Evolutionary conservation across 169 alveolate genomes (phyloP), one percentile per base, ranked within the genome.

Genomic region (Plasmodium fragile): DNA sequence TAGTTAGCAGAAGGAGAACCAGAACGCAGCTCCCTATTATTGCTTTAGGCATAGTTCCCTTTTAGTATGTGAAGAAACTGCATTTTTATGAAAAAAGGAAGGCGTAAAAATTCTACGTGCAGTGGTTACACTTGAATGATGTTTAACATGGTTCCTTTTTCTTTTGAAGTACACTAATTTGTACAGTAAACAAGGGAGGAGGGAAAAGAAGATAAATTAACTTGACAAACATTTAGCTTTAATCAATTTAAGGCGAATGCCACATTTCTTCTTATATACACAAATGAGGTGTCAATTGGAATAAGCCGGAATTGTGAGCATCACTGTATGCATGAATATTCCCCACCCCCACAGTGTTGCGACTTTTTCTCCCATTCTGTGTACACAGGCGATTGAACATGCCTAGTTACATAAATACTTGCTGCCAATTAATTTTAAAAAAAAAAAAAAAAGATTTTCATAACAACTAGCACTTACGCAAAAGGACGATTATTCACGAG

Each of bases 41-140:
- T 55, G 45, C 18, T 25, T 78, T 87, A 75, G 93, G 85, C 93
- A 85, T 85, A 85, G 83, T 85, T 85, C 55, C 80, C 22, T 53
- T 81, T 52, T 22, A 8, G 77, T 85, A 39, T 82, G 52, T 41
- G 75, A 65, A 70, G 39, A 82, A 82, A 34, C 45, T 3, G 18
- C 70, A 82, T 55, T 81, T 81, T 30, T 30, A 41, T 53, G 28
- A 81, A 81, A 81, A 80, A 81, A 28, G 39, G 36, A 80, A 30
- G 25, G 69, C 18, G 32, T 41, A 81, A 55, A 28, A 53, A 39
- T 65, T 22, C 2, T n/a, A 25, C 36, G 36, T 65, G 5, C 5
- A 65, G 36, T 65, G n/a, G 75, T 18, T 25, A 25, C 75, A 13
- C 75, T 65, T 28, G 59, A 13, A 49, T 49, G 22, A 4, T 4